Percentiles rank a stretch among this genome's conserved stretches.
phyloP scores from a whole-genome alignment of 2,329 filamentous ascomycete species.

The Leptographium procerum region DNA sequence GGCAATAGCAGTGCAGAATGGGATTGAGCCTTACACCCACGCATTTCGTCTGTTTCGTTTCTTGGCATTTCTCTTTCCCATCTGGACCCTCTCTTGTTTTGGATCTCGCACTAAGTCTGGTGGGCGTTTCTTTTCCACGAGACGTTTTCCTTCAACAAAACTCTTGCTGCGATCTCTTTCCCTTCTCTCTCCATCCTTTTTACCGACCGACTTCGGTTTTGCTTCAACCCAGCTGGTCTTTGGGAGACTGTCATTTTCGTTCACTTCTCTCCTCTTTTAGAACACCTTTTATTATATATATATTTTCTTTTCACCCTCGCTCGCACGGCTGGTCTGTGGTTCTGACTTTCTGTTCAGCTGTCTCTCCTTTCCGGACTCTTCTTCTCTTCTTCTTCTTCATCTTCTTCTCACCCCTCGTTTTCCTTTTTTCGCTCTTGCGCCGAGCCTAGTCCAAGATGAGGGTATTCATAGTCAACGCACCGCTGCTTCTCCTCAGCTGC shows the following conservation, averaged over 20 bases:
- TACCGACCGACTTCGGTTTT: not conserved
- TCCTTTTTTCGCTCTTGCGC: not conserved
- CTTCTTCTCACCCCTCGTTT: not conserved
- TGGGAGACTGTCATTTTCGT: not conserved
- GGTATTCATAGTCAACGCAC: conserved; percentile 9
- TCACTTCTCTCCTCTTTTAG: not conserved
- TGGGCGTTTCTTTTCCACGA: not conserved
- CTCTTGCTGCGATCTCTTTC: conserved; percentile 9
- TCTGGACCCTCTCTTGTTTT: not conserved
- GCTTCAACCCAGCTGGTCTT: not conserved
- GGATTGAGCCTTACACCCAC: not conserved
- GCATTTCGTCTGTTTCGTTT: not conserved
- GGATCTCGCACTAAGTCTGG: not conserved
- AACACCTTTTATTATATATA: not conserved
- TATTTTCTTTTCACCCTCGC: not conserved
- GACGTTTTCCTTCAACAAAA: not conserved
- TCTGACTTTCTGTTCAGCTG: not conserved
- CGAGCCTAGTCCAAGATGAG: conserved; percentile 15
- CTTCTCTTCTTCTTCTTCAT: not conserved
- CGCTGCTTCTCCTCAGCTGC: conserved; percentile 16
- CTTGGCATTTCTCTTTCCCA: not conserved
- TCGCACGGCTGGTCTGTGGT: conserved; percentile 10
- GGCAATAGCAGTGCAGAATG: not conserved
- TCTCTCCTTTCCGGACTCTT: not conserved
- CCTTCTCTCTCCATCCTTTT: conserved; percentile 8